A percentile compares a stretch with the other conserved stretches of the same genome.
Conservation (phyloP, 2,329 filamentous ascomycete species). For the Ophiostoma triangulosporum region DNA sequence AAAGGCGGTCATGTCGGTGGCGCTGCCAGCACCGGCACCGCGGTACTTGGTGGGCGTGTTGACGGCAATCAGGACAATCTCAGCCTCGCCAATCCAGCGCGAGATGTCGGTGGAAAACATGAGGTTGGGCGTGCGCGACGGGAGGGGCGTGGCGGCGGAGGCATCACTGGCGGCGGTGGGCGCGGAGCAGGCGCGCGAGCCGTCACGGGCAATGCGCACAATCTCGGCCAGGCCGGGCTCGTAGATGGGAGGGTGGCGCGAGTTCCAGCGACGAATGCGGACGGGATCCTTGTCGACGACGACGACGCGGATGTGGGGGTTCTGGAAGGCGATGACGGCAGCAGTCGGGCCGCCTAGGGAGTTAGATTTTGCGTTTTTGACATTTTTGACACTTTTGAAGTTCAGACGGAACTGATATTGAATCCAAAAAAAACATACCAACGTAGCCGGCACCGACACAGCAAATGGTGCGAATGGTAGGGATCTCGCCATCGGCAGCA, state of each 20-base stretch:
- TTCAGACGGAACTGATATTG: too few relatives aligned
- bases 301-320: slow-evolving; percentile 55
- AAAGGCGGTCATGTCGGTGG: slow-evolving; percentile 59
- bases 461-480: slow-evolving; percentile 46
- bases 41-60: slow-evolving; percentile 67
- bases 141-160: slow-evolving; percentile 21
- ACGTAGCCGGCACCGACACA: slow-evolving; percentile 67
- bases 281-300: slow-evolving; percentile 58
- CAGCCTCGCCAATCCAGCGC: slow-evolving; percentile 48
- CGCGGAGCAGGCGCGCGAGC: slow-evolving; percentile 32
- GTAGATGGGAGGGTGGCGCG: slow-evolving; percentile 58
- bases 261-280: slow-evolving; percentile 62
- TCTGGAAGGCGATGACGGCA: slow-evolving; percentile 60
- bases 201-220: slow-evolving; percentile 50
- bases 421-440: slow-evolving; percentile 34
- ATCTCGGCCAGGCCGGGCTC: slow-evolving; percentile 59
- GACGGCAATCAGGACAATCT: slow-evolving; percentile 62
- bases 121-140: slow-evolving; percentile 47
- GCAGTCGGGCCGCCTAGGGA: slow-evolving; percentile 56
- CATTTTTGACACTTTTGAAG: too few relatives aligned
- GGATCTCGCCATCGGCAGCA: not conserved
- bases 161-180: slow-evolving; percentile 20
- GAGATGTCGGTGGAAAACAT: slow-evolving; percentile 59
- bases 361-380: not conserved
- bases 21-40: slow-evolving; percentile 55